Conservation (phyloP, 2,329 filamentous ascomycete species). For the Colletotrichum australisinense region DNA sequence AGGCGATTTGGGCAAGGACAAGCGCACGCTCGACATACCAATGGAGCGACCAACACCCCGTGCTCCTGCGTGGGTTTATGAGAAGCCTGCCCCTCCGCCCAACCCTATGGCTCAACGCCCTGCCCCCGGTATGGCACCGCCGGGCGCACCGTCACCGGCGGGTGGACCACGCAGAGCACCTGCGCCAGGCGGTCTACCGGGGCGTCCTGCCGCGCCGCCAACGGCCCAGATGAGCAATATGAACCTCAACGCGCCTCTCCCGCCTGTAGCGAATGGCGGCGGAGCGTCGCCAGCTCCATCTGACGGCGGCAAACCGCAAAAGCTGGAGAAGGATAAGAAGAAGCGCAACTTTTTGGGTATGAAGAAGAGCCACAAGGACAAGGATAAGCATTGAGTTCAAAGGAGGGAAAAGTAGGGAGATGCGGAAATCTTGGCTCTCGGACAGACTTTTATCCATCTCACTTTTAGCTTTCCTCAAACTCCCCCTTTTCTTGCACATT, state of each 20-base stretch:
- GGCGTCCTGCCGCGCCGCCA: constrained; percentile 56
- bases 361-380: constrained; percentile 60
- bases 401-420: neutral
- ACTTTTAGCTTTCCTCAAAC: too few species aligned
- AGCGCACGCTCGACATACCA: constrained; percentile 82
- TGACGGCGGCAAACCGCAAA: constrained; percentile 57
- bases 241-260: constrained; percentile 54
- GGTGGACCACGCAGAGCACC: constrained; percentile 39
- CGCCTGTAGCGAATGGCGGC: constrained; percentile 25
- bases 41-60: constrained; percentile 82
- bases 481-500: neutral
- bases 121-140: constrained; percentile 41
- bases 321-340: constrained; percentile 73
- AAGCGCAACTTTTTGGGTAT: constrained; percentile 68
- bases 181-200: constrained; percentile 46
- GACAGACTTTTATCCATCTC: neutral
- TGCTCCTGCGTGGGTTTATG: constrained; percentile 87
- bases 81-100: constrained; percentile 70
- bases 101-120: constrained; percentile 48
- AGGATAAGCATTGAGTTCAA: constrained; percentile 3
- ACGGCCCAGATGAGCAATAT: constrained; percentile 67
- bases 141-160: constrained; percentile 24
- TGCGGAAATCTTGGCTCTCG: too few species aligned
- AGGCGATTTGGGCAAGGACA: constrained; percentile 80
- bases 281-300: constrained; percentile 39